Conservation (phyloP, 352 stramenopile species). For the Phytophthora nicotianae region DNA sequence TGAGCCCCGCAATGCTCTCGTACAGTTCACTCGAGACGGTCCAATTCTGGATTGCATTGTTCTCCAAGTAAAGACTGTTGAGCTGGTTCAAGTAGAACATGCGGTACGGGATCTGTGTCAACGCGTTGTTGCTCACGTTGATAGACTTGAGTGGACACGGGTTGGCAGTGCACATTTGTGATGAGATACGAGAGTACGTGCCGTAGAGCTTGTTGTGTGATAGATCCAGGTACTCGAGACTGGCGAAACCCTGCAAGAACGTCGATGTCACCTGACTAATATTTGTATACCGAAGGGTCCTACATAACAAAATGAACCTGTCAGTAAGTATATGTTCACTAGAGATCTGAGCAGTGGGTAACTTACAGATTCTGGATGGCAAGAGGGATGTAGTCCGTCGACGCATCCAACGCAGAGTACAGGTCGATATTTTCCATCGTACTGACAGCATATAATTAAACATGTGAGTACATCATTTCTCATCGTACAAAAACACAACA, state of each 20-base stretch:
- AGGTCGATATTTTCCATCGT: constrained; percentile 53
- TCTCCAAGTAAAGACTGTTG: constrained; percentile 48
- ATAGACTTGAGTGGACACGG: constrained; percentile 54
- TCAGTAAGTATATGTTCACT: constrained; percentile 6
- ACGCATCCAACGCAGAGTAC: constrained; percentile 35
- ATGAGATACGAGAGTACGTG: constrained; percentile 51
- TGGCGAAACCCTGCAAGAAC: constrained; percentile 51
- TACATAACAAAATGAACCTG: constrained; percentile 7
- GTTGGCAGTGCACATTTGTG: constrained; percentile 54
- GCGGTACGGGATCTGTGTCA: constrained; percentile 47
- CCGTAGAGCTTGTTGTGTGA: constrained; percentile 54
- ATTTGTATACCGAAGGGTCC: constrained; percentile 46
- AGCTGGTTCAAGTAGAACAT: constrained; percentile 55
- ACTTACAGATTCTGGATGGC: constrained; percentile 52
- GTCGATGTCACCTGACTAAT: constrained; percentile 45
- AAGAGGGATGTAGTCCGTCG: constrained; percentile 49
- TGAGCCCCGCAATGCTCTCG: constrained; percentile 44
- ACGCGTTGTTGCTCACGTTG: constrained; percentile 48
- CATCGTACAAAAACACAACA: not conserved
- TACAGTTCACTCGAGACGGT: constrained; percentile 49
- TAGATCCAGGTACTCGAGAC: constrained; percentile 50
- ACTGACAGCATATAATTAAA: constrained; percentile 14
- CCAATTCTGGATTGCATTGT: constrained; percentile 54
- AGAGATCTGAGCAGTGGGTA: not conserved
- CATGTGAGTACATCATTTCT: not conserved